Evolutionary conservation across 2,329 filamentous ascomycete genomes (phyloP).

Genomic region (Samsoniella hepiali): DNA sequence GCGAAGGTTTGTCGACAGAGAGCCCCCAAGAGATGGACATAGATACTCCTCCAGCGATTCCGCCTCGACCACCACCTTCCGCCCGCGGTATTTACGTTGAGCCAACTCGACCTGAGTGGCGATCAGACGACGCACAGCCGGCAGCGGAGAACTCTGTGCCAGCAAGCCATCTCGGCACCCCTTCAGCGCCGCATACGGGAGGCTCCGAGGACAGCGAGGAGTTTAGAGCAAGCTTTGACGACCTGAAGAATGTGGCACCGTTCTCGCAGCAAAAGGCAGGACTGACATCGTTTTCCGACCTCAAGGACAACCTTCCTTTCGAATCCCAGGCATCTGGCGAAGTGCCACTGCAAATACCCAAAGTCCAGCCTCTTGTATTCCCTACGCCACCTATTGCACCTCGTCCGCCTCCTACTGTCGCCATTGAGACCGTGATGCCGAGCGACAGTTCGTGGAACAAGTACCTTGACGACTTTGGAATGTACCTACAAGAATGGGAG

Average conservation of each 20-base stretch:
- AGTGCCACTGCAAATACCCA: conserved; percentile 36
- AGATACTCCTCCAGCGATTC: conserved; percentile 47
- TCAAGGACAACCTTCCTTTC: conserved; percentile 57
- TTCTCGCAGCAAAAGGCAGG: conserved; percentile 47
- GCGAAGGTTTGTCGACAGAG: conserved; percentile 30
- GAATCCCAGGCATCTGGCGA: conserved; percentile 48
- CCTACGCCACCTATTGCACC: conserved; percentile 50
- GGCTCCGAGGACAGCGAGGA: conserved; percentile 57
- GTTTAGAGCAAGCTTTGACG: conserved; percentile 51
- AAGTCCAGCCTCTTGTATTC: conserved; percentile 39
- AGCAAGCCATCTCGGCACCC: conserved; percentile 23
- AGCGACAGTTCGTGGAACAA: conserved; percentile 44
- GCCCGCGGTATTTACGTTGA: conserved; percentile 56
- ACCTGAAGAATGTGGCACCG: conserved; percentile 55
- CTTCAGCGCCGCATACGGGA: conserved; percentile 35
- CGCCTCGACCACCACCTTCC: conserved; percentile 23
- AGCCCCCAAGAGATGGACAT: conserved; percentile 65
- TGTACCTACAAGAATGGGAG: conserved; percentile 51
- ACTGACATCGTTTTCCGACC: conserved; percentile 52
- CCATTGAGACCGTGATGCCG: conserved; percentile 43
- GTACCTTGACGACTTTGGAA: conserved; percentile 52
- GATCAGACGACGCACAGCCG: conserved; percentile 44
- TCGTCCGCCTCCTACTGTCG: conserved; percentile 42
- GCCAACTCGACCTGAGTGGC: conserved; percentile 58
- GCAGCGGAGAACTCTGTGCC: conserved; percentile 23